Evolutionary conservation across 2,329 filamentous ascomycete species (phyloP).

Genomic region (Beauveria pseudobassiana): DNA sequence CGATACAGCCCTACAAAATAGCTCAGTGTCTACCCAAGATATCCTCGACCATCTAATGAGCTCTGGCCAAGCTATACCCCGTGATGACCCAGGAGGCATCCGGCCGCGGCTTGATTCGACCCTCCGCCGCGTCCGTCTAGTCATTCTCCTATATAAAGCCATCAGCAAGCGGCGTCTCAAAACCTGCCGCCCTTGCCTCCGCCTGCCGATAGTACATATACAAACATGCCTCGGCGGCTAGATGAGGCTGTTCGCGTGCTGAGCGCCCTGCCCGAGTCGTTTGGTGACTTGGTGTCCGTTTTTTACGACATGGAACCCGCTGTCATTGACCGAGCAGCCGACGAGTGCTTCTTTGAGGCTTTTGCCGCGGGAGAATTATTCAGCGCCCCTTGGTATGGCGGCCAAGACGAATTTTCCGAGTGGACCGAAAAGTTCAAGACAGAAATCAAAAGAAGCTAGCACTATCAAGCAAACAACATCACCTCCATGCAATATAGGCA

Average conservation of each 20-base stretch:
- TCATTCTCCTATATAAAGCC: constrained; percentile 61
- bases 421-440: constrained; percentile 59
- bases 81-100: constrained; percentile 55
- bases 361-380: constrained; percentile 49
- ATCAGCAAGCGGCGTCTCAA: constrained; percentile 63
- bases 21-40: constrained; percentile 39
- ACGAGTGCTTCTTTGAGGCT: constrained; percentile 53
- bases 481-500: background rate
- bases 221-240: constrained; percentile 32
- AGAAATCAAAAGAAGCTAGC: constrained; percentile 38
- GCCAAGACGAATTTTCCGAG: constrained; percentile 66
- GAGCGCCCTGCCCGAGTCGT: constrained; percentile 54
- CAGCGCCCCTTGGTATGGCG: constrained; percentile 52
- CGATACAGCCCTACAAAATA: constrained; percentile 31
- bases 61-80: constrained; percentile 52
- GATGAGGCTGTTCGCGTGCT: constrained; percentile 52
- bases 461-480: background rate
- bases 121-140: constrained; percentile 58
- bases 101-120: constrained; percentile 57
- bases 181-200: constrained; percentile 39
- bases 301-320: constrained; percentile 63
- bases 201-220: constrained; percentile 20
- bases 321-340: constrained; percentile 51
- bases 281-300: constrained; percentile 61
- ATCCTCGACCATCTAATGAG: constrained; percentile 63